Percentiles rank a stretch among this genome's conserved stretches.
phyloP scores from a whole-genome alignment of 2,329 filamentous ascomycete genomes.

The Epichloe sibirici region DNA sequence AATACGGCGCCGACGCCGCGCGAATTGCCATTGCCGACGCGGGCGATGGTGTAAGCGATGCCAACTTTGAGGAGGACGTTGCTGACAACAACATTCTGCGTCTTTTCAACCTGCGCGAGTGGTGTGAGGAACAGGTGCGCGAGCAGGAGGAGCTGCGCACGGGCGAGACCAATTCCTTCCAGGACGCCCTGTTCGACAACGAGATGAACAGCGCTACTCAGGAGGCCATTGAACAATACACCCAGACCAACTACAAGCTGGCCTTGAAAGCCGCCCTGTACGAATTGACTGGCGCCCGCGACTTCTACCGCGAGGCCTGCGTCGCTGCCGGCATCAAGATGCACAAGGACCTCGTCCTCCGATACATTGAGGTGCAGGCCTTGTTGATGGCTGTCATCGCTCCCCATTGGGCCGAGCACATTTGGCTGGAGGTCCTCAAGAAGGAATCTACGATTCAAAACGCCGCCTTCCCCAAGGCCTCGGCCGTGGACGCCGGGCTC shows the following conservation, averaged over 20 bases:
- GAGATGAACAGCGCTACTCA: constrained; percentile 78
- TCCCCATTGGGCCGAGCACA: constrained; percentile 88
- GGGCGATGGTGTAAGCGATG: constrained; percentile 86
- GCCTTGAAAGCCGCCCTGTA: constrained; percentile 82
- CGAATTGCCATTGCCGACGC: constrained; percentile 88
- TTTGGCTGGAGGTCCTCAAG: constrained; percentile 84
- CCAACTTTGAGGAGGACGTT: constrained; percentile 93
- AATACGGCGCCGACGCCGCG: constrained; percentile 89
- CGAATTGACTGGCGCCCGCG: constrained; percentile 78
- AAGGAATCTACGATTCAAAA: constrained; percentile 67
- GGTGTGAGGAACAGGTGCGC: constrained; percentile 76
- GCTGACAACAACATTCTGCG: constrained; percentile 86
- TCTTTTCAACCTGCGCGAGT: constrained; percentile 70
- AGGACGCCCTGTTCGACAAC: constrained; percentile 84
- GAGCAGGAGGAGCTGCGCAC: constrained; percentile 58
- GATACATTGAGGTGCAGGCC: constrained; percentile 79
- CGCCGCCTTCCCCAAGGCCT: constrained; percentile 45
- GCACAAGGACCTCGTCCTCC: constrained; percentile 67
- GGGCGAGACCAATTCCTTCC: constrained; percentile 65
- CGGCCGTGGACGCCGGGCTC: constrained; percentile 51
- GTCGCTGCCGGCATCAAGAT: constrained; percentile 68
- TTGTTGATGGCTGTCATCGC: constrained; percentile 73
- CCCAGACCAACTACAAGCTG: constrained; percentile 62
- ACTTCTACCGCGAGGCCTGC: constrained; percentile 80
- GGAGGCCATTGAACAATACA: constrained; percentile 69